Base-by-base conservation (phyloP, 148 eudicot genomes). In the Amaranthus hypochondriacus region DNA sequence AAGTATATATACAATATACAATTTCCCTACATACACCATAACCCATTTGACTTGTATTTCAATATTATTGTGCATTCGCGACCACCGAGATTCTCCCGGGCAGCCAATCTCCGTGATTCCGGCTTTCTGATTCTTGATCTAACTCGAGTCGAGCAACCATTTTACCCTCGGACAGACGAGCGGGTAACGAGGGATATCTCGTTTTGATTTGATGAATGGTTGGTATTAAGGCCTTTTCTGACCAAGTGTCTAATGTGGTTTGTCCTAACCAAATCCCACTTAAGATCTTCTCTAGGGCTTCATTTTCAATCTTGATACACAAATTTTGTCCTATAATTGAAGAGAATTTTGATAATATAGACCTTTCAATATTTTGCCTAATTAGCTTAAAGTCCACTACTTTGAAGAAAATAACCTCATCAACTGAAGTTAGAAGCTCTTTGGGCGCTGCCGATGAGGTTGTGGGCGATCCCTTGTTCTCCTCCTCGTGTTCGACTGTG, bases 201-300 rank as follows among this genome's bases (percentile, higher is more conserved):
- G 73, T 18, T 76, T 83, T 89, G 18, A 87, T 82, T 70, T 80
- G 83, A 42, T 73, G 80, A 61, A 90, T 84, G 68, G 90, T 84
- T 1, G 97, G 96, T 4, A 76, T 75, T 69, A 92, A 57, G 3
- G 72, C 87, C 55, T 83, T 86, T 9, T 87, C 89, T 0, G 75
- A 58, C 98, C 98, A 95, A 4, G 89, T 79, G 46, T 87, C 93
- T 46, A 95, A 61, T 46, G 90, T 75, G 0, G 83, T 79, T 73
- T 79, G 76, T 55, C 97, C 99, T 5, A 86, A 81, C 96, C 93
- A 95, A 50, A 88, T 61, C 39, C 96, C 99, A 5, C 84, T 89
- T n/a, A 85, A 1, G 61, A 95, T 95, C 84, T 85, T 92, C 72
- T 90, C 89, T 0, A 92, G 77, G 10, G 93, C 97, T 6, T 80